Conservation (phyloP, 139 green algal genomes). For the Auxenochlorella pyrenoidosa region DNA sequence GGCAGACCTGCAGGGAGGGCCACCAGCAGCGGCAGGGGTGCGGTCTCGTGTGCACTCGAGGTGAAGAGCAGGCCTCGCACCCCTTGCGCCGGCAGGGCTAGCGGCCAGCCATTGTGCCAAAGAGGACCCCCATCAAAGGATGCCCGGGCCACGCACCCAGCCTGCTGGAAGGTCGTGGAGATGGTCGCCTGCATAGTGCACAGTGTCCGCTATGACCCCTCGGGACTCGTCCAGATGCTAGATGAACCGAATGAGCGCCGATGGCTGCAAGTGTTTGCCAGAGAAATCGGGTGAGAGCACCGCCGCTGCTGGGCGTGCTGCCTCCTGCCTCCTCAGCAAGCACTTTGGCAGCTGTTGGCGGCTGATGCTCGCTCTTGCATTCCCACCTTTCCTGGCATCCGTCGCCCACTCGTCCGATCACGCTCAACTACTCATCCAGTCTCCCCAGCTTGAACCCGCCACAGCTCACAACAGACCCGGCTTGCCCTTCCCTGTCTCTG, state of each 20-base stretch:
- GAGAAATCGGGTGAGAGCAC: no score
- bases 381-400: no score
- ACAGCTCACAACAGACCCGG: background rate
- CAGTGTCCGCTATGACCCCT: no score
- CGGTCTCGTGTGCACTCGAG: background rate
- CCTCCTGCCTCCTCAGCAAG: no score
- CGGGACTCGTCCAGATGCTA: no score
- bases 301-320: no score
- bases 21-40: background rate
- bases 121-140: background rate
- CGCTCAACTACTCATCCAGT: background rate
- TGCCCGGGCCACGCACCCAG: background rate
- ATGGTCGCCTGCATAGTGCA: slow-evolving; percentile 2
- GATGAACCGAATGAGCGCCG: no score
- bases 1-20: background rate
- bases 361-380: no score
- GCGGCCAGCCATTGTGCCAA: background rate
- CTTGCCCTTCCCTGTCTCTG: background rate
- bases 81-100: background rate
- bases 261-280: no score
- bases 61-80: background rate
- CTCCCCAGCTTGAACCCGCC: background rate
- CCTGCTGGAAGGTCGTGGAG: slow-evolving; percentile 7
- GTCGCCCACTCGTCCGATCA: background rate
- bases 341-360: no score